Base-by-base conservation (phyloP, 768 basidiomycete species). In the Calocybe cyanea region DNA sequence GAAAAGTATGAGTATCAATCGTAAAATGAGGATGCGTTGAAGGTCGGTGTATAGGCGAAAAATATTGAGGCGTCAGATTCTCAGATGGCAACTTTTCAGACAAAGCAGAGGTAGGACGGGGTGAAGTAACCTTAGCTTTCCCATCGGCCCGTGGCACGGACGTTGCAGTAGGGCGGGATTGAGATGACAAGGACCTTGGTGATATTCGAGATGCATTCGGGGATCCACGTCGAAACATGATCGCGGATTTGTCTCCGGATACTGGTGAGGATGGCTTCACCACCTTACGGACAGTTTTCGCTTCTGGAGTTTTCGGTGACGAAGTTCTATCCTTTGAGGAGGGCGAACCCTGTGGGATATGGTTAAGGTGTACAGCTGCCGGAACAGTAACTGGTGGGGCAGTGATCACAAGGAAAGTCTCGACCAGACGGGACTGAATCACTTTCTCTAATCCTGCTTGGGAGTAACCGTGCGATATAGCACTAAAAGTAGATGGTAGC, bases 21-120 rank as follows among this genome's bases (percentile, higher is more conserved):
- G 71, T 44, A 55, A 92, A 95, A 18, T 70, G 63, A 0, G 93
- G 93, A 60, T 92, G 88, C 0, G 86, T 92, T 1, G 92, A 94
- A 3, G 91, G 86, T 18, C 70, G 74, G 60, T 92, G 92, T 39
- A 89, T 73, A 0, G 79, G 73, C 2, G 92, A 95, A 38, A 92
- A 74, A 61, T 83, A 93, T 57, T 87, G 77, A 2, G 87, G 68
- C 21, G 53, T 56, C 48, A 53, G 48, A n/a, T 58, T 51, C n/a
- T 59, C 54, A 13, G 62, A 56, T n/a, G 59, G 61, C 41, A 50
- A 17, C 15, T 32, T 41, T 18, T 39, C 51, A 9, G 25, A 18
- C 8, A 21, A n/a, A 21, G 41, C 45, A 11, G 39, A 48, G 34
- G 54, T 31, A 20, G 51, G 45, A 15, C 46, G 54, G 13, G 54